These are phyloP conservation scores for Candida nemodendra DNA, from an alignment of 805 yeast species.

Conservation along the genomic window DNA sequence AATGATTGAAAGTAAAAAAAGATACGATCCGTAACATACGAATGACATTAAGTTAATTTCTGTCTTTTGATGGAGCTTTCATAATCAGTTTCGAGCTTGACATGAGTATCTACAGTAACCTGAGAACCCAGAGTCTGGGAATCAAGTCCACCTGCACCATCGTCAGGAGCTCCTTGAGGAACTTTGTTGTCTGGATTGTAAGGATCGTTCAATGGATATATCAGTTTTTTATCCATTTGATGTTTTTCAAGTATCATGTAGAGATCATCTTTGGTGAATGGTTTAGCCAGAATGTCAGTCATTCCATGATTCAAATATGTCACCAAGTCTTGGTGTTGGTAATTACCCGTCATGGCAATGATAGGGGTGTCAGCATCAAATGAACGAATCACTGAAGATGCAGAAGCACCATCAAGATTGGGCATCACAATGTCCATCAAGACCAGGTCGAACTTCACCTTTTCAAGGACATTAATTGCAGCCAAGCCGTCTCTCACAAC, in stretches of 20 bases:
- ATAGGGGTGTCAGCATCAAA: slow-evolving; percentile 86
- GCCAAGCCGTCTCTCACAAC: slow-evolving; percentile 90
- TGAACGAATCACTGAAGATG: slow-evolving; percentile 82
- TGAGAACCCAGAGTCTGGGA: slow-evolving; percentile 3
- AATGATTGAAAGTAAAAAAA: neutral
- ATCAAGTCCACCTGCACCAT: slow-evolving; percentile 1
- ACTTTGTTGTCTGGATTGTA: slow-evolving; percentile 17
- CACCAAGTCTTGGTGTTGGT: slow-evolving; percentile 76
- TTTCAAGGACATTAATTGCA: slow-evolving; percentile 76
- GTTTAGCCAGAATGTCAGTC: slow-evolving; percentile 90
- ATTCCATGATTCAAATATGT: slow-evolving; percentile 84
- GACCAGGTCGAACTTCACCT: slow-evolving; percentile 70
- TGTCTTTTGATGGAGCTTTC: slow-evolving; percentile 1
- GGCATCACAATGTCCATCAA: slow-evolving; percentile 92
- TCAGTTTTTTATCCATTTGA: slow-evolving; percentile 43
- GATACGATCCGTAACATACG: too few species aligned
- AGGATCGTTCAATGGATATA: slow-evolving; percentile 24
- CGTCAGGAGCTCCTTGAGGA: slow-evolving; percentile 1
- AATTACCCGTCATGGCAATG: slow-evolving; percentile 91
- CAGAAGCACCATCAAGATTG: slow-evolving; percentile 83
- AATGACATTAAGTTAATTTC: neutral
- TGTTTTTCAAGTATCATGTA: slow-evolving; percentile 77
- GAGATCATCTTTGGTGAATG: slow-evolving; percentile 85
- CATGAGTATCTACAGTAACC: slow-evolving; percentile 1
- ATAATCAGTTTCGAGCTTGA: slow-evolving; percentile 2